Evolutionary conservation across 148 eudicot genomes (phyloP), one percentile per base, ranked within the genome.

Genomic region (Spergularia marina): DNA sequence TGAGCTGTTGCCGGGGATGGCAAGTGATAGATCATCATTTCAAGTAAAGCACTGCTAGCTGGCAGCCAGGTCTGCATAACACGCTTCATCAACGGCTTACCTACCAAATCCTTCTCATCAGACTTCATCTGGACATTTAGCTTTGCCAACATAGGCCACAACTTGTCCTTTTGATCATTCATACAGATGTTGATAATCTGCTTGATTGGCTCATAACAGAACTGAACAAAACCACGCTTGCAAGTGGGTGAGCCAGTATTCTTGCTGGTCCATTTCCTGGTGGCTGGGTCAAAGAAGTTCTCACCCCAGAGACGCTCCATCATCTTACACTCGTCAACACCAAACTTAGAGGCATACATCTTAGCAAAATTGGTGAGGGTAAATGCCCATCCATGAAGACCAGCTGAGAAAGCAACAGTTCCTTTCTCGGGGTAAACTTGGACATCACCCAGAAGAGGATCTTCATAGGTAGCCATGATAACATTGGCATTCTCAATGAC

Each of bases 11-110:
- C 58, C 10, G 94, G 91, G 56, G 91, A 87, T 2, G 94, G 94
- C 55, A 90, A 85, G 58, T 90, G 95, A 18, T 85, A 81, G 60
- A 90, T 88, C 95, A 90, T 88, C 95, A 90, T 90, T 77, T 90
- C 91, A 74, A 90, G 74, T 36, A 90, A 82, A 25, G 92, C 95
- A 61, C 64, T 82, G 77, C 89, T 85, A 12, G 95, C 95, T 52
- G 87, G 87, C 1, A 85, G 87, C 87, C 87, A 85, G 2, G 82
- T 79, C 77, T 84, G 84, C 84, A 80, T 77, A 34, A 84, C 86
- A 84, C 86, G 82, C 67, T 84, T 84, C 87, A 84, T 84, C 70
- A 84, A 54, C 0, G 84, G 71, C 65, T 84, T 84, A 11, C 87
- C 87, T 65, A 81, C 80, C 84, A 90, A 79, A 4, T 90, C 91